Evolutionary conservation across 2,329 filamentous ascomycete species (phyloP), one percentile per base, ranked within the genome.

Genomic region (Aaosphaeria arxii): DNA sequence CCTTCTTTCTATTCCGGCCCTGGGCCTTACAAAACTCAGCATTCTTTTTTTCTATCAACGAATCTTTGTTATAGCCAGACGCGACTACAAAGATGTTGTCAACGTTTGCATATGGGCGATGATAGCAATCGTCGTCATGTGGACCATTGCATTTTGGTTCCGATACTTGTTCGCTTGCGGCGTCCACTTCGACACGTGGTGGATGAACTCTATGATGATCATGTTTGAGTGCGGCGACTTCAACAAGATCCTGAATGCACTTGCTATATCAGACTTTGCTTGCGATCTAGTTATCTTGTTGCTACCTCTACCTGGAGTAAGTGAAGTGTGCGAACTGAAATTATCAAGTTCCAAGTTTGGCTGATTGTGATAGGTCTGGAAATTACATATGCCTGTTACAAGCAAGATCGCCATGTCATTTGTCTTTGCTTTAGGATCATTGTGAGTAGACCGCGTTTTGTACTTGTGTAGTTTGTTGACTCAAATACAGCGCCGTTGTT

Each of bases 91-190:
- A n/a, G n/a, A 36, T n/a, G 33, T n/a, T 9, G n/a, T 36, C 9
- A 9, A n/a, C n/a, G 33, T 36, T 9, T 36, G 9, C 33, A 36
- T n/a, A 9, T 36, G 33, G 33, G 7, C n/a, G 9, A 36, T 36
- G 33, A 36, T 36, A 9, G 33, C 33, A 9, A n/a, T n/a, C n/a
- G 33, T 36, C n/a, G n/a, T 9, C n/a, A n/a, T n/a, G n/a, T 36
- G 33, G 33, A 36, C n/a, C 9, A 5, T 45, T 30, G 43, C 31
- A n/a, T 45, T 45, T n/a, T 28, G 24, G 5, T 30, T 45, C 9
- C 43, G 43, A 7, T 45, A 45, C 30, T 29, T 45, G 5, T 45
- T 45, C 28, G 43, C 43, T 11, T 45, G 43, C 28, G 31, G 43
- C 9, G 33, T 39, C 5, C 11, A 45, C 11, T 45, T 45, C 28